phyloP scores from a whole-genome alignment of 192 early-diverging fungal species.

The Rhizoclosmatium globosum region DNA sequence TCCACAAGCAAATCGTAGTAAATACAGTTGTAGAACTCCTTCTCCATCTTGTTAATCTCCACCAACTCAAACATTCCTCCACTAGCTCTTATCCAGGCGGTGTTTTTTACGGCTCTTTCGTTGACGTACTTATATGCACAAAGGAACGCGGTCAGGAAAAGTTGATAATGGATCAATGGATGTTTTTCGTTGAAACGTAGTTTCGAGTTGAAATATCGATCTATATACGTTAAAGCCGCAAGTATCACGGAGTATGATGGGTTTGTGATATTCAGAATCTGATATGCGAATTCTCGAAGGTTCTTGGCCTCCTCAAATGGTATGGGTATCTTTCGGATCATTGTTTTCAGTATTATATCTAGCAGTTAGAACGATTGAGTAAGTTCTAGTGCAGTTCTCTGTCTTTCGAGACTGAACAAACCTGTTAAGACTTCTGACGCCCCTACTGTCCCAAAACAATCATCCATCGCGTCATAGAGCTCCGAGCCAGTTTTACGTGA shows the following conservation, averaged over 20 bases:
- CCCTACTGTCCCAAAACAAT: background rate
- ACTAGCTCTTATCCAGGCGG: constrained; percentile 65
- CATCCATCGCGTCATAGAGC: background rate
- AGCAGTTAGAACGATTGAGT: background rate
- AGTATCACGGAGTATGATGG: background rate
- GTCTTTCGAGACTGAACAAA: background rate
- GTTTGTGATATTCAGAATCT: background rate
- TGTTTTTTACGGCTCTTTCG: constrained; percentile 67
- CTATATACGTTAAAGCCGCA: constrained; percentile 21
- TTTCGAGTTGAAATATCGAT: constrained; percentile 24
- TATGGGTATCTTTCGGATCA: background rate
- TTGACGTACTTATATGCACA: constrained; percentile 67
- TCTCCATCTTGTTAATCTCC: constrained; percentile 71
- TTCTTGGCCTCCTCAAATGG: background rate
- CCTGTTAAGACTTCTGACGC: background rate
- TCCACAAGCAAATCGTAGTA: constrained; percentile 24
- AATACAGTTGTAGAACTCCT: constrained; percentile 56
- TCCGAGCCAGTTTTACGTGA: no score
- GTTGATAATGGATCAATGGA: constrained; percentile 43
- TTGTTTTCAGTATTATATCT: constrained; percentile 1
- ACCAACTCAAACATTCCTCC: constrained; percentile 59
- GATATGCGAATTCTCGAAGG: background rate
- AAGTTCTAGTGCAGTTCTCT: no score
- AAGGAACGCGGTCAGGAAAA: constrained; percentile 62
- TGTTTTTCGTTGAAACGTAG: background rate